Conservation (phyloP, 2,329 filamentous ascomycete genomes). For the Monascus ruber region DNA sequence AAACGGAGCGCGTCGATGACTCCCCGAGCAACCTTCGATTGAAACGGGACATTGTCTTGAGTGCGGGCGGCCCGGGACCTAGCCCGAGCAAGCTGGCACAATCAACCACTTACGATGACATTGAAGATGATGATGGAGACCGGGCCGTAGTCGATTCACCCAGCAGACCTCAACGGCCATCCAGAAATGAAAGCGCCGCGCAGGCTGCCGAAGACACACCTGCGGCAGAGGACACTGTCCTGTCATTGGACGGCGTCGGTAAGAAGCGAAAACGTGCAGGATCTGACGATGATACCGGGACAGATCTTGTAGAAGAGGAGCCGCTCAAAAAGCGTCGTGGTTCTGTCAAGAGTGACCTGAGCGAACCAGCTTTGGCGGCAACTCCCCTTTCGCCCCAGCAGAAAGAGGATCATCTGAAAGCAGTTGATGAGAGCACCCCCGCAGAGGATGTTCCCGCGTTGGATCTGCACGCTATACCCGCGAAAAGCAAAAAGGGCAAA, state of each 20-base stretch:
- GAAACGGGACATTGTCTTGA: slow-evolving; percentile 51
- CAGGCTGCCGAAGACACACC: slow-evolving; percentile 11
- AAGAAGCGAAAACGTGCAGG: slow-evolving; percentile 33
- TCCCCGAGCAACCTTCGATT: slow-evolving; percentile 60
- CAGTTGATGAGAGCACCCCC: slow-evolving; percentile 19
- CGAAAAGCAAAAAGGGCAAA: slow-evolving; percentile 32
- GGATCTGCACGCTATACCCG: slow-evolving; percentile 16
- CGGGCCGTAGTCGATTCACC: slow-evolving; percentile 30
- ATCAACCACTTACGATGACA: slow-evolving; percentile 35
- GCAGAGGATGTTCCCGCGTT: slow-evolving; percentile 21
- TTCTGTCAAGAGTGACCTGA: slow-evolving; percentile 27
- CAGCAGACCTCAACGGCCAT: slow-evolving; percentile 24
- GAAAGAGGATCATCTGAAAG: slow-evolving; percentile 20
- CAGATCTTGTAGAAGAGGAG: slow-evolving; percentile 27
- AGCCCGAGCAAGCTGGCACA: slow-evolving; percentile 69
- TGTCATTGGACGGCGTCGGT: slow-evolving; percentile 17
- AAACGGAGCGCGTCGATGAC: slow-evolving; percentile 84
- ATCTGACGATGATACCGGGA: slow-evolving; percentile 23
- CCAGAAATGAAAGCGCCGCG: slow-evolving; percentile 18
- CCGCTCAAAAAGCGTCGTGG: slow-evolving; percentile 30
- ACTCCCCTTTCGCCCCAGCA: slow-evolving; percentile 23
- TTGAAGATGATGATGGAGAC: slow-evolving; percentile 40
- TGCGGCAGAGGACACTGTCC: slow-evolving; percentile 15
- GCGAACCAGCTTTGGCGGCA: slow-evolving; percentile 24
- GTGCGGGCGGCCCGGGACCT: slow-evolving; percentile 47